phyloP scores from a whole-genome alignment of 331 rosid species.

The Cucumis variabilis region DNA sequence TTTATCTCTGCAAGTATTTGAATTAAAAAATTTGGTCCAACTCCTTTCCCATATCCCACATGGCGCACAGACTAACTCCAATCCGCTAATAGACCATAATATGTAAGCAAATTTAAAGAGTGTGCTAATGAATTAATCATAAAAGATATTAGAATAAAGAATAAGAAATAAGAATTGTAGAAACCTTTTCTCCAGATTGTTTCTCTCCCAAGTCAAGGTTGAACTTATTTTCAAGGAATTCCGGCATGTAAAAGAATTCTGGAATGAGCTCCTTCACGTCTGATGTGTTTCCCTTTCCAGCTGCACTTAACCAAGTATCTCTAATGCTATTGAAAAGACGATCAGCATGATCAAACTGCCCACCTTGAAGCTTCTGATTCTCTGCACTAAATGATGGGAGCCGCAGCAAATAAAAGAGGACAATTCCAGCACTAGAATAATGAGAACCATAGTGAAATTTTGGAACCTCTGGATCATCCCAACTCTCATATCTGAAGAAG shows the following conservation, averaged over 20 bases:
- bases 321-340: constrained; percentile 95
- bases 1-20: not conserved
- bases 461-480: constrained; percentile 99
- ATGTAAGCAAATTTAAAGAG: not conserved
- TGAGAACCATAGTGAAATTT: constrained; percentile 99
- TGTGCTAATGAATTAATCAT: not conserved
- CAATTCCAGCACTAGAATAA: constrained; percentile 99
- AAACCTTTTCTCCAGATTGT: constrained; percentile 99
- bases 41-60: constrained; percentile 3
- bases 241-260: constrained; percentile 97
- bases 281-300: constrained; percentile 98
- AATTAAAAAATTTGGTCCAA: not conserved
- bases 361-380: constrained; percentile 99
- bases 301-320: constrained; percentile 99
- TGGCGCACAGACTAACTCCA: not conserved
- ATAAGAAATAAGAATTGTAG: not conserved
- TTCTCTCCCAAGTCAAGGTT: constrained; percentile 99
- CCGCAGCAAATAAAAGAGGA: constrained; percentile 96
- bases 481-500: constrained; percentile 80
- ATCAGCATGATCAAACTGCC: constrained; percentile 99
- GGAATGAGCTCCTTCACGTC: constrained; percentile 99
- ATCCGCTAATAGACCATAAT: not conserved
- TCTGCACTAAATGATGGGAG: constrained; percentile 94
- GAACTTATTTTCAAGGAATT: constrained; percentile 86
- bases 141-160: constrained; percentile 1